phyloP scores from a whole-genome alignment of 805 yeast species.

The Candida incommunis region DNA sequence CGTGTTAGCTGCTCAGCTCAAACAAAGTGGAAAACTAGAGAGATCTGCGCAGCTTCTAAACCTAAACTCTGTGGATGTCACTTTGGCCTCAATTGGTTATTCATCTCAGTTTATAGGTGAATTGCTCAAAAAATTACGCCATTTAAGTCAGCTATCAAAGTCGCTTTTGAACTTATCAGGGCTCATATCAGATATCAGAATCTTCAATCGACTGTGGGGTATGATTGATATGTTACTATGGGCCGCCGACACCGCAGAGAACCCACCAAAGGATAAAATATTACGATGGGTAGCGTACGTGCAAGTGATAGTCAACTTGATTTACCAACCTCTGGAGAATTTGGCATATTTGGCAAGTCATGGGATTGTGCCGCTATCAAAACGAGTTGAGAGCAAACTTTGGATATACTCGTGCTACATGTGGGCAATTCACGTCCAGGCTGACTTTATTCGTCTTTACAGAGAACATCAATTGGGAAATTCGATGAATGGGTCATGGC shows the following conservation, averaged over 20 bases:
- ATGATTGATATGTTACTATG: conserved; percentile 23
- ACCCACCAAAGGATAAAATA: conserved; percentile 18
- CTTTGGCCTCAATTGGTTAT: conserved; percentile 17
- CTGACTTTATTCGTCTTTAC: conserved; percentile 3
- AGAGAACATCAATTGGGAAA: conserved; percentile 1
- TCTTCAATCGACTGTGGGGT: conserved; percentile 24
- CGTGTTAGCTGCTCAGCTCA: background rate
- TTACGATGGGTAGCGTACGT: conserved; percentile 18
- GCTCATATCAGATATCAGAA: conserved; percentile 22
- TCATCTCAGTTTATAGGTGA: conserved; percentile 14
- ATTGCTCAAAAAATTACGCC: conserved; percentile 4
- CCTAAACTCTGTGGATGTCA: conserved; percentile 8
- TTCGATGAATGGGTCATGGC: conserved; percentile 7
- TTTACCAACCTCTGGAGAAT: conserved; percentile 28
- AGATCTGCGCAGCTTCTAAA: background rate
- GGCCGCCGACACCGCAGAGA: conserved; percentile 20
- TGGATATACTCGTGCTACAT: conserved; percentile 24
- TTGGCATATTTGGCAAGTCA: conserved; percentile 25
- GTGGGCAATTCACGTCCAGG: conserved; percentile 26
- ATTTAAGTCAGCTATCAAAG: background rate
- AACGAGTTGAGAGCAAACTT: conserved; percentile 16
- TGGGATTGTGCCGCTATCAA: conserved; percentile 19
- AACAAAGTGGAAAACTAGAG: background rate
- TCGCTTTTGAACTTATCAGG: conserved; percentile 10
- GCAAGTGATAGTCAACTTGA: conserved; percentile 23